phyloP scores from a whole-genome alignment of 2,329 filamentous ascomycete genomes.

The Aspergillus unguis region DNA sequence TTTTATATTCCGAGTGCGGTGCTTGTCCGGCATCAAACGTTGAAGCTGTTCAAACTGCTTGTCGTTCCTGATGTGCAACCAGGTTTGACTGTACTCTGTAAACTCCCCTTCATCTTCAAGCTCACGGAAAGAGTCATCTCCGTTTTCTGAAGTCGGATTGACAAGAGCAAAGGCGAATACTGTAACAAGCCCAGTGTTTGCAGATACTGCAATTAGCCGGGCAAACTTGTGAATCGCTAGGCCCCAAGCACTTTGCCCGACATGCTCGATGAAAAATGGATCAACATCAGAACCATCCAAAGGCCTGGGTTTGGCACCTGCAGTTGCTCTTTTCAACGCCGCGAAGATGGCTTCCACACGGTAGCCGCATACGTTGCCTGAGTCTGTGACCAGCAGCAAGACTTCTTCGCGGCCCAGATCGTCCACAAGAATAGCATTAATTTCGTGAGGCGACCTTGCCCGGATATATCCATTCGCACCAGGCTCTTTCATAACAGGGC shows the following conservation, averaged over 20 bases:
- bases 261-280: conserved; percentile 71
- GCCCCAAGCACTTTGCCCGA: conserved; percentile 81
- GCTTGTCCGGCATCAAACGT: conserved; percentile 26
- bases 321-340: conserved; percentile 39
- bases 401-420: conserved; percentile 69
- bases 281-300: conserved; percentile 35
- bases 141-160: conserved; percentile 24
- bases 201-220: conserved; percentile 80
- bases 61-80: conserved; percentile 29
- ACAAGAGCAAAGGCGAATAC: conserved; percentile 59
- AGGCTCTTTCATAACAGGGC: conserved; percentile 39
- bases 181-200: conserved; percentile 63
- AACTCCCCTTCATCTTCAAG: conserved; percentile 19
- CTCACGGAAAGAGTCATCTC: conserved; percentile 14
- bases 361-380: conserved; percentile 71
- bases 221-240: conserved; percentile 75
- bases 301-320: conserved; percentile 20
- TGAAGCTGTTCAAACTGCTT: conserved; percentile 28
- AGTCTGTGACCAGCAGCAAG: conserved; percentile 65
- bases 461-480: conserved; percentile 55
- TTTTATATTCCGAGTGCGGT: conserved; percentile 42
- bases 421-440: conserved; percentile 68
- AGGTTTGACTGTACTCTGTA: conserved; percentile 28
- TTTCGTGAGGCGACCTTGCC: conserved; percentile 52
- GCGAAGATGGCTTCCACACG: conserved; percentile 55